Evolutionary conservation across 2,329 filamentous ascomycete species (phyloP), one percentile per base, ranked within the genome.

Genomic region (Aspergillus sp.): DNA sequence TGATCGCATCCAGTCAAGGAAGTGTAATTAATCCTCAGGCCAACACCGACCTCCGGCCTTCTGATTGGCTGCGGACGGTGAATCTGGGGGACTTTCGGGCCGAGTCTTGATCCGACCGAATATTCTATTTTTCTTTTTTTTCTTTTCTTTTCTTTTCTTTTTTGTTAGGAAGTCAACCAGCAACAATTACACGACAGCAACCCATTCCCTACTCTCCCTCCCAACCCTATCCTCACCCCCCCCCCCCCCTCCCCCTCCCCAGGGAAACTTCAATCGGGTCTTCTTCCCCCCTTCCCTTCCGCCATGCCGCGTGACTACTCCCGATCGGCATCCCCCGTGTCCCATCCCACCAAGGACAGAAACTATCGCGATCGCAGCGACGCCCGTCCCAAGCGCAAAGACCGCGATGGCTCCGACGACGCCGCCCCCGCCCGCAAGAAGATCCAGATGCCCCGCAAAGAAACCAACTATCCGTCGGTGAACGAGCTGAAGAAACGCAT

Each of bases 401-500:
- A 63, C 58, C 65, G 55, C 20, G 70, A 71, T 53, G 64, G 54
- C 52, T 65, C 68, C 11, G 64, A 70, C 16, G 73, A 74, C 42
- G 60, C 52, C 11, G 54, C 60, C 6, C 68, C 69, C 22, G 61
- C 65, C 18, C 67, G 70, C 56, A 75, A 73, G 65, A 73, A 71
- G 55, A 60, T 64, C 32, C 64, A 68, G 36, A 62, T 62, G 3
- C 65, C 64, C 2, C 65, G 65, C 24, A 64, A 67, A 6, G 67
- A 73, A 54, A 67, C 68, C 58, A 65, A 70, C 50, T 70, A 69
- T 20, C 69, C 71, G 2, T 77, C 76, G 14, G 64, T 82, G 56
- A 81, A 82, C 66, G 80, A 82, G 14, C 74, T 86, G 58, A 86
- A 85, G 66, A 78, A 76, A 60, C 80, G 81, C 24, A 84, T 87